A percentile compares a stretch with the other conserved stretches of the same genome.
Evolutionary conservation across 192 early-diverging fungal genomes (phyloP).

Genomic region (Nowakowskiella sp.): DNA sequence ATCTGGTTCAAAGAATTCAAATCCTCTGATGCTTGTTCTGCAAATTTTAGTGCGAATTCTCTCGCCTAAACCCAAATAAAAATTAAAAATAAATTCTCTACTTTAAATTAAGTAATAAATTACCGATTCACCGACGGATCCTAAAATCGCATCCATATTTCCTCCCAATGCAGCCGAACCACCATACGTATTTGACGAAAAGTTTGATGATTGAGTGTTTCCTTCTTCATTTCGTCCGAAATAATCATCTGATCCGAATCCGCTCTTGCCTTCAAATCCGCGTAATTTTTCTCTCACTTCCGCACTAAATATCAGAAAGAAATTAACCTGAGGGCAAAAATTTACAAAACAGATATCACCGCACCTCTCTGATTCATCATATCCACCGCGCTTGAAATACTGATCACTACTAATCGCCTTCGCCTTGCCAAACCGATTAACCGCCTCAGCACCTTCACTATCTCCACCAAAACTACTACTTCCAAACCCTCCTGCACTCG

Average conservation of each 20-base stretch:
- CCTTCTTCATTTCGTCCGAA: conserved; percentile 43
- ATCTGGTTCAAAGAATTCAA: conserved; percentile 29
- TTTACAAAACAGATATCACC: no score
- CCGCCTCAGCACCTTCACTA: conserved; percentile 46
- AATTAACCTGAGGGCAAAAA: no score
- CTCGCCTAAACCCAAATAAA: conserved; percentile 17
- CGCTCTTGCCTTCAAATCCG: conserved; percentile 42
- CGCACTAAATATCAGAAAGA: conserved; percentile 19
- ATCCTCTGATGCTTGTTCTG: conserved; percentile 46
- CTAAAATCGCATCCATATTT: background rate
- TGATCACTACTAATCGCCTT: conserved; percentile 88
- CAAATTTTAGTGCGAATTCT: conserved; percentile 50
- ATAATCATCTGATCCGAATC: conserved; percentile 50
- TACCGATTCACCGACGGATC: background rate
- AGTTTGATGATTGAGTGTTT: no score
- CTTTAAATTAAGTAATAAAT: conserved; percentile 2
- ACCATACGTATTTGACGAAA: no score
- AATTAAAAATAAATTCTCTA: conserved; percentile 20
- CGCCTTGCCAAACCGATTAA: conserved; percentile 72
- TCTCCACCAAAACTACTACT: background rate
- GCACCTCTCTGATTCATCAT: conserved; percentile 49
- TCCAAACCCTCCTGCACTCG: conserved; percentile 6
- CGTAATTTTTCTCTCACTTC: conserved; percentile 38
- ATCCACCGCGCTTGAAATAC: conserved; percentile 74
- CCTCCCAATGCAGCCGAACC: no score